A percentile compares a stretch with the other conserved stretches of the same genome.
Conservation (phyloP, 1,139 yeast genomes). For the Trichomonascaceae sp. region DNA sequence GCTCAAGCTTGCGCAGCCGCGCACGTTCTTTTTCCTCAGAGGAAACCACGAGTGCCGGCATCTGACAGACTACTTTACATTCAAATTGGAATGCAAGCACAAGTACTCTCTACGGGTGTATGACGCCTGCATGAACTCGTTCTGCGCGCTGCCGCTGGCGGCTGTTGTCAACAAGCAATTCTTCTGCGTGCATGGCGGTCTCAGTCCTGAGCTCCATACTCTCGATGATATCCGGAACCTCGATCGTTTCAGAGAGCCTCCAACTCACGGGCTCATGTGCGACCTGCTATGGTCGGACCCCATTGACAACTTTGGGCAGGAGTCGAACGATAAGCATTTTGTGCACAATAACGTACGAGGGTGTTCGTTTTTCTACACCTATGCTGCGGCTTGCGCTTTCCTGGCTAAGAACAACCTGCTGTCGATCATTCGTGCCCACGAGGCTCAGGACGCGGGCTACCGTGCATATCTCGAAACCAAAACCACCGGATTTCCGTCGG, state of each 20-base stretch:
- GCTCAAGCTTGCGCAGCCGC: constrained; percentile 65
- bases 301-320: constrained; percentile 72
- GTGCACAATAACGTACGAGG: constrained; percentile 72
- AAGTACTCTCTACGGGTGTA: constrained; percentile 62
- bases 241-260: constrained; percentile 84
- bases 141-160: constrained; percentile 82
- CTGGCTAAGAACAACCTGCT: constrained; percentile 67
- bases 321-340: constrained; percentile 43
- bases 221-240: constrained; percentile 57
- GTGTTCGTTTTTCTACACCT: constrained; percentile 84
- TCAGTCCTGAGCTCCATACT: constrained; percentile 59
- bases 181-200: constrained; percentile 90
- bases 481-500: constrained; percentile 83
- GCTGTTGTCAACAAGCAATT: constrained; percentile 93
- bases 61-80: constrained; percentile 87
- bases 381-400: constrained; percentile 71
- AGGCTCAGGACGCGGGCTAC: constrained; percentile 96
- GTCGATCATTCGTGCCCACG: constrained; percentile 88
- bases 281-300: constrained; percentile 97
- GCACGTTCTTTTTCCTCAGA: constrained; percentile 67
- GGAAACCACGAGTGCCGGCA: constrained; percentile 97
- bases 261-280: constrained; percentile 88
- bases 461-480: constrained; percentile 83
- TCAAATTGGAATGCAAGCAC: constrained; percentile 80
- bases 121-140: constrained; percentile 64